phyloP scores from a whole-genome alignment of 768 basidiomycete genomes.

The Amanita rimosa region DNA sequence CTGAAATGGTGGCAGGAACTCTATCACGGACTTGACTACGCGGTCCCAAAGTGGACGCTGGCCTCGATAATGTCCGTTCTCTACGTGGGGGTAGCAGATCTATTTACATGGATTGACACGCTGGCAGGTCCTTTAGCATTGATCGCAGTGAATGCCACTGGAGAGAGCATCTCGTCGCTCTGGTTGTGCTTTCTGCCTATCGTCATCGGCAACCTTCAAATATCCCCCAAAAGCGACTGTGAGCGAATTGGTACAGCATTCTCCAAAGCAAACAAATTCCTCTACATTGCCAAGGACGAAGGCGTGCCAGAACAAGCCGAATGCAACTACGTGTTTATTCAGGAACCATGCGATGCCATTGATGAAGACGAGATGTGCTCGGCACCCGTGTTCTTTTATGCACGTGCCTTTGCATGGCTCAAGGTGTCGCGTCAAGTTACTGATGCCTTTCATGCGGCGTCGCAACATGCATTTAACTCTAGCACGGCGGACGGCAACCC shows the following conservation, averaged over 20 bases:
- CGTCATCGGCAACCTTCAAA: too few relatives aligned
- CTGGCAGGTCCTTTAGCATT: conserved; percentile 13
- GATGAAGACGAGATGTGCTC: conserved; percentile 11
- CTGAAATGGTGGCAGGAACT: conserved; percentile 30
- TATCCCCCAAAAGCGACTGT: too few relatives aligned
- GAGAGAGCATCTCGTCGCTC: conserved; percentile 25
- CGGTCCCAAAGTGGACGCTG: conserved; percentile 24
- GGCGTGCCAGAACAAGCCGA: too few relatives aligned
- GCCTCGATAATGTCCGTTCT: conserved; percentile 25
- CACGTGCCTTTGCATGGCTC: conserved; percentile 13
- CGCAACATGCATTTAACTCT: not conserved
- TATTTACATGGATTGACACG: conserved; percentile 17
- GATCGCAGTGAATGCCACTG: conserved; percentile 16
- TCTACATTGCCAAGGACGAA: too few relatives aligned
- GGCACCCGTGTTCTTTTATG: conserved; percentile 14
- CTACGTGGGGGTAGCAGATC: conserved; percentile 34
- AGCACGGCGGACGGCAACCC: not conserved
- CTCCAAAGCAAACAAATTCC: too few relatives aligned
- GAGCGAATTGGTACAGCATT: too few relatives aligned
- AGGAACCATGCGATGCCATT: conserved; percentile 10
- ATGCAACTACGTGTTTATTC: too few relatives aligned
- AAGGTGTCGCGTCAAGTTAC: conserved; percentile 8
- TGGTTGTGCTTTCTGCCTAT: conserved; percentile 7
- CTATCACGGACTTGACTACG: conserved; percentile 19
- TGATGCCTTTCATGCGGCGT: conserved; percentile 8